Conservation (phyloP, 805 yeast species). For the Kodamaea neixiangensis region DNA sequence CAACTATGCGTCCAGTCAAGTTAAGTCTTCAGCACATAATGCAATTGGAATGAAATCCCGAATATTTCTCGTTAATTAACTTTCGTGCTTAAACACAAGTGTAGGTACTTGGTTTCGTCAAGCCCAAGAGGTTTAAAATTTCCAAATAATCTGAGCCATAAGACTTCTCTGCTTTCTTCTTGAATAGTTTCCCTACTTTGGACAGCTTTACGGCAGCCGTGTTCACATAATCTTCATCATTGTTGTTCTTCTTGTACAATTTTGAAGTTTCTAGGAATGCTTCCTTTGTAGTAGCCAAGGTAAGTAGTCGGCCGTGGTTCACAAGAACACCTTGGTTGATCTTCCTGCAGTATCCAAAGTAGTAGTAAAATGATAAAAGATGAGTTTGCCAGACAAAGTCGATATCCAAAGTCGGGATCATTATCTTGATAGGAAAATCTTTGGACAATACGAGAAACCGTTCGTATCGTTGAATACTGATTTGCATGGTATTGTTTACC, state of each 20-base stretch:
- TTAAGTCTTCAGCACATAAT: no score
- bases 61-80: background rate
- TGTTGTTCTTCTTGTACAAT: slow-evolving; percentile 6
- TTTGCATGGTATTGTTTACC: slow-evolving; percentile 15
- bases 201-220: slow-evolving; percentile 14
- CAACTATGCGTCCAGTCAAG: background rate
- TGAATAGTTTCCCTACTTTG: background rate
- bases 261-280: slow-evolving; percentile 19
- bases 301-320: slow-evolving; percentile 26
- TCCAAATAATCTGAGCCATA: background rate
- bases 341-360: slow-evolving; percentile 15
- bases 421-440: background rate
- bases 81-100: background rate
- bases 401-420: slow-evolving; percentile 28
- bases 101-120: background rate
- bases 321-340: slow-evolving; percentile 11
- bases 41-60: no score
- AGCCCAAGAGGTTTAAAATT: background rate
- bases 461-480: slow-evolving; percentile 20
- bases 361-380: slow-evolving; percentile 18
- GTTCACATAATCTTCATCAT: slow-evolving; percentile 13
- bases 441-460: slow-evolving; percentile 16
- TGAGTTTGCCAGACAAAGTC: slow-evolving; percentile 32
- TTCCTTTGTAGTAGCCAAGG: slow-evolving; percentile 15
- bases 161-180: background rate